Percentiles rank a stretch among this genome's conserved stretches.
phyloP scores from a whole-genome alignment of 768 basidiomycete genomes.

The Solioccasus polychromus region DNA sequence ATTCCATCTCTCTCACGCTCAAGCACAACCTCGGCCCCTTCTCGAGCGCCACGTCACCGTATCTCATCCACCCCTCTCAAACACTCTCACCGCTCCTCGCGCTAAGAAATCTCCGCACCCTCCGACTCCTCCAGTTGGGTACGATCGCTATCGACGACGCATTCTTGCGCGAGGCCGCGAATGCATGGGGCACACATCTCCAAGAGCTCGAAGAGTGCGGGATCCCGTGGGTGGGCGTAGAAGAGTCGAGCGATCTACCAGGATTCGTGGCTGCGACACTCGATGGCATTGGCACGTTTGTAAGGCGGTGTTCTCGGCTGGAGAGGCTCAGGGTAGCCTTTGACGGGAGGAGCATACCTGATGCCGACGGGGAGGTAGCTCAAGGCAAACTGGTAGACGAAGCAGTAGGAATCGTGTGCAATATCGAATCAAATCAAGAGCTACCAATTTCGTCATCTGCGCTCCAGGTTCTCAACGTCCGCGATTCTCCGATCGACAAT shows the following conservation, averaged over 20 bases:
- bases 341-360: slow-evolving; percentile 19
- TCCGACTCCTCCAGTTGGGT: slow-evolving; percentile 26
- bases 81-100: slow-evolving; percentile 23
- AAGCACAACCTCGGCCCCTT: slow-evolving; percentile 25
- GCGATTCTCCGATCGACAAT: slow-evolving; percentile 26
- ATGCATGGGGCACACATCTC: slow-evolving; percentile 25
- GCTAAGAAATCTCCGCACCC: slow-evolving; percentile 17
- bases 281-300: slow-evolving; percentile 20
- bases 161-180: slow-evolving; percentile 25
- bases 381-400: background rate
- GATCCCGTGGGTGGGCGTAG: slow-evolving; percentile 24
- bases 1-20: slow-evolving; percentile 23
- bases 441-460: background rate
- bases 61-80: slow-evolving; percentile 23
- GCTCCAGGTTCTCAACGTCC: slow-evolving; percentile 27
- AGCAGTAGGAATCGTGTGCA: background rate
- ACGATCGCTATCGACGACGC: slow-evolving; percentile 26
- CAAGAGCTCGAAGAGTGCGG: slow-evolving; percentile 28
- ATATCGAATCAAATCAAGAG: background rate
- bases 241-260: slow-evolving; percentile 12
- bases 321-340: slow-evolving; percentile 22
- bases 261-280: slow-evolving; percentile 18
- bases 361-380: too few species aligned
- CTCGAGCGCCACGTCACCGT: slow-evolving; percentile 22
- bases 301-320: slow-evolving; percentile 17